Conservation (phyloP, 768 basidiomycete genomes). For the Gymnopilus dilepis region DNA sequence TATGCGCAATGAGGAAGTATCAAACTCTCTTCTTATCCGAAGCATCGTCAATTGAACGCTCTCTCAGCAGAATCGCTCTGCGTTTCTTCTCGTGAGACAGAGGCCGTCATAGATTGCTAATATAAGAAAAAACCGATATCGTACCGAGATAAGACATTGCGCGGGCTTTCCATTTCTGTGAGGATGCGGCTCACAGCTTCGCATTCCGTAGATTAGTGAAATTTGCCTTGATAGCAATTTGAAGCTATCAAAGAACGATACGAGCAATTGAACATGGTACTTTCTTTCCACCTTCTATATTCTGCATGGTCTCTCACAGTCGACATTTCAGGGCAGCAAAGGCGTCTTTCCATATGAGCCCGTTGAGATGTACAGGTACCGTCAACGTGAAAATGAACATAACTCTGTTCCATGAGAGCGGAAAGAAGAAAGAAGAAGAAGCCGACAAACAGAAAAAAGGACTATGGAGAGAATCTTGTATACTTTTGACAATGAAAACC, state of each 20-base stretch:
- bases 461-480: too few relatives aligned
- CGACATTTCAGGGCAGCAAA: not conserved
- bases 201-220: not conserved
- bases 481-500: too few relatives aligned
- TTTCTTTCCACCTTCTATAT: not conserved
- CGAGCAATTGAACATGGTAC: not conserved
- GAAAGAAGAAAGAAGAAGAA: not conserved
- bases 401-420: not conserved
- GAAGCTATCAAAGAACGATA: too few relatives aligned
- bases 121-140: not conserved
- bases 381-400: not conserved
- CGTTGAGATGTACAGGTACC: not conserved
- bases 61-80: not conserved
- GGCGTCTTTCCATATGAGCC: not conserved
- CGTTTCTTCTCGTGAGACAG: not conserved
- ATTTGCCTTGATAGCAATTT: not conserved
- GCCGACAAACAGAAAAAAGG: too few relatives aligned
- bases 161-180: not conserved
- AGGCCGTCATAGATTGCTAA: not conserved
- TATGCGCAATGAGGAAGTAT: not conserved
- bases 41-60: not conserved
- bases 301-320: not conserved
- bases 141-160: not conserved
- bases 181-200: not conserved
- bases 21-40: not conserved